Percentiles rank a stretch among this genome's conserved stretches.
phyloP scores from a whole-genome alignment of 805 yeast genomes.

The Saccharomycopsis microspora region DNA sequence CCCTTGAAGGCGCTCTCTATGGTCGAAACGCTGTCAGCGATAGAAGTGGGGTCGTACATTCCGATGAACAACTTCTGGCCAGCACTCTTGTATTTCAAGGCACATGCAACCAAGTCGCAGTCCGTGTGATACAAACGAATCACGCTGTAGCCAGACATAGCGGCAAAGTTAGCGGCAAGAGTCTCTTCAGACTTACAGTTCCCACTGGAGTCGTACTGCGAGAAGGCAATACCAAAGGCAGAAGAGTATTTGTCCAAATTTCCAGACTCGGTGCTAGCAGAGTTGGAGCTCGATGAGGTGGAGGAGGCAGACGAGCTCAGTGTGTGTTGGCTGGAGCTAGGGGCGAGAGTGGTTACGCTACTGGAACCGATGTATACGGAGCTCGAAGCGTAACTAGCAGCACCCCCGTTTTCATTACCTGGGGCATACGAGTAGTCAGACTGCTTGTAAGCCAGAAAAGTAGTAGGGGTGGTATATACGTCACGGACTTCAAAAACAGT shows the following conservation, averaged over 20 bases:
- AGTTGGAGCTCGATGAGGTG: slow-evolving; percentile 21
- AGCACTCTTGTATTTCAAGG: slow-evolving; percentile 37
- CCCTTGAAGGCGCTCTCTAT: slow-evolving; percentile 50
- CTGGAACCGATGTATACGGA: not conserved
- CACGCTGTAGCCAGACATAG: slow-evolving; percentile 38
- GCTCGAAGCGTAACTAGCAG: not conserved
- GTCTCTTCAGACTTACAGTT: slow-evolving; percentile 51
- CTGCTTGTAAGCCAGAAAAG: not conserved
- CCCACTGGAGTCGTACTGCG: slow-evolving; percentile 63
- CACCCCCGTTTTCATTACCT: too few relatives aligned
- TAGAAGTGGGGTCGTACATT: slow-evolving; percentile 47
- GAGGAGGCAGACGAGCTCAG: slow-evolving; percentile 4
- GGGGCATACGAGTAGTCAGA: too few relatives aligned
- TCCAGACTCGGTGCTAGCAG: slow-evolving; percentile 25
- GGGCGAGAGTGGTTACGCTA: not conserved
- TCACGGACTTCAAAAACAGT: not conserved
- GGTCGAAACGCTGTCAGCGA: slow-evolving; percentile 40
- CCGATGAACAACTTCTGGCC: slow-evolving; percentile 68
- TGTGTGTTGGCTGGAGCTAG: slow-evolving; percentile 7
- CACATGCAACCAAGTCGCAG: slow-evolving; percentile 66
- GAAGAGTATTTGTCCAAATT: slow-evolving; percentile 23
- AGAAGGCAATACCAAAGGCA: slow-evolving; percentile 68
- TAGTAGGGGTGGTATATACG: not conserved
- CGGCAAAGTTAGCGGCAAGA: slow-evolving; percentile 47
- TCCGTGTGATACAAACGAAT: slow-evolving; percentile 81